Evolutionary conservation across 2,329 filamentous ascomycete genomes (phyloP), one percentile per base, ranked within the genome.

Genomic region (Nothomitra cinnamomea): DNA sequence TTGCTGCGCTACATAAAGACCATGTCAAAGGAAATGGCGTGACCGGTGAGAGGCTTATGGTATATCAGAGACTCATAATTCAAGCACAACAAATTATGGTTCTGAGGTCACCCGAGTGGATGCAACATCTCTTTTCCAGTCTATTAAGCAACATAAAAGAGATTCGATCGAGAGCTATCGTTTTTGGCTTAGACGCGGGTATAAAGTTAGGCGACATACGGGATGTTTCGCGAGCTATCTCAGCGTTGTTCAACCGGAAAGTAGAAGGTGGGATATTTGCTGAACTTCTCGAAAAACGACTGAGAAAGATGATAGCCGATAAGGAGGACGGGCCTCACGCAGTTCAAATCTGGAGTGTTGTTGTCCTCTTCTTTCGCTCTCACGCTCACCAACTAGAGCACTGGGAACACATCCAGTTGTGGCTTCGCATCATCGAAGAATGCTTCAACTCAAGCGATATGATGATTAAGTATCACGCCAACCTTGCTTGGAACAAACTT

Each of bases 321-420:
- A 76, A 80, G 57, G 76, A 80, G 12, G 75, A 78, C 21, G 78
- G 77, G 8, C 66, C 73, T 0, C 73, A 79, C 40, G 88, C 94
- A 0, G 89, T 92, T 4, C 85, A 88, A 58, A 86, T 96, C 21
- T 96, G 90, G 90, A 84, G 85, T 55, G 78, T 87, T 36, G 72
- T 94, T 1, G 79, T 90, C 5, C 74, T 95, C 1, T 79, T 95
- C 54, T 71, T 95, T 49, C 80, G 84, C 53, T 72, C 67, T 57
- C 68, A 79, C 68, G 66, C 80, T 65, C 58, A 73, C 71, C 62
- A 79, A 70, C 58, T 81, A 64, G 69, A 77, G 24, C 66, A 70
- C 38, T 96, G 90, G 85, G 74, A 82, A 32, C 78, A 84, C 61
- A 80, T 87, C 57, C 76, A 73, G 25, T 73, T 77, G 4, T 95